These are phyloP conservation scores for Lepidium campestre DNA, from an alignment of 441 rosid species.

Conservation along the genomic window DNA sequence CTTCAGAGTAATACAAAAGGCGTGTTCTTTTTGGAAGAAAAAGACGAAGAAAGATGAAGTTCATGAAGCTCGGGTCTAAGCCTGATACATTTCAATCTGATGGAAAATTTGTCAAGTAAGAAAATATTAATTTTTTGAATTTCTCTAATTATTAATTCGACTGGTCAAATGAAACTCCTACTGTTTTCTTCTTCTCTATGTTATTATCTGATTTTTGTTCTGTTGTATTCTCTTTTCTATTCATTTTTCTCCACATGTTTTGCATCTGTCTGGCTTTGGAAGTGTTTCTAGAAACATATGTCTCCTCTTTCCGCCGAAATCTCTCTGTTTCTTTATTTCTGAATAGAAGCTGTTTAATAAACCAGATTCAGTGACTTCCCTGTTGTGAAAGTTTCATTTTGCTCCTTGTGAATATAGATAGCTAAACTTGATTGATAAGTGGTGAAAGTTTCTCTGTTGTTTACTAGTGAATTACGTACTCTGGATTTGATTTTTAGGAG, in stretches of 20 bases:
- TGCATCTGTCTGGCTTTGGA: constrained; percentile 9
- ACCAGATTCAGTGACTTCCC: neutral
- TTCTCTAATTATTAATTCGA: neutral
- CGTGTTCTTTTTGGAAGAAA: constrained; percentile 10
- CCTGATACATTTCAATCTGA: constrained; percentile 87
- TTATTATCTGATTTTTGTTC: constrained; percentile 19
- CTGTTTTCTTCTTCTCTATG: constrained; percentile 18
- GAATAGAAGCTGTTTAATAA: neutral
- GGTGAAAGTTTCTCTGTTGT: neutral
- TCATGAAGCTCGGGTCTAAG: constrained; percentile 94
- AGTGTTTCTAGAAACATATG: constrained; percentile 2
- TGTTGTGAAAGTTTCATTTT: neutral
- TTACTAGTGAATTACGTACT: neutral
- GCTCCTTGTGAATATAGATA: neutral
- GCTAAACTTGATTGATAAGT: neutral
- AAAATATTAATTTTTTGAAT: constrained; percentile 1
- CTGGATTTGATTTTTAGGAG: neutral
- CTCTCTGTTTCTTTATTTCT: neutral
- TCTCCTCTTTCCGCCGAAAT: neutral
- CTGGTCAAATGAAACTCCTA: constrained; percentile 2
- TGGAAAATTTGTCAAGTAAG: constrained; percentile 67
- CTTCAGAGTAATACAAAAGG: constrained; percentile 14
- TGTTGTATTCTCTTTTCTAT: constrained; percentile 16
- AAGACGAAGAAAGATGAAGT: constrained; percentile 60
- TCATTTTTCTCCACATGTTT: constrained; percentile 19